Base-by-base conservation (phyloP, 225 moss, liverwort and hornwort genomes). In the Polytrichum formosum region DNA sequence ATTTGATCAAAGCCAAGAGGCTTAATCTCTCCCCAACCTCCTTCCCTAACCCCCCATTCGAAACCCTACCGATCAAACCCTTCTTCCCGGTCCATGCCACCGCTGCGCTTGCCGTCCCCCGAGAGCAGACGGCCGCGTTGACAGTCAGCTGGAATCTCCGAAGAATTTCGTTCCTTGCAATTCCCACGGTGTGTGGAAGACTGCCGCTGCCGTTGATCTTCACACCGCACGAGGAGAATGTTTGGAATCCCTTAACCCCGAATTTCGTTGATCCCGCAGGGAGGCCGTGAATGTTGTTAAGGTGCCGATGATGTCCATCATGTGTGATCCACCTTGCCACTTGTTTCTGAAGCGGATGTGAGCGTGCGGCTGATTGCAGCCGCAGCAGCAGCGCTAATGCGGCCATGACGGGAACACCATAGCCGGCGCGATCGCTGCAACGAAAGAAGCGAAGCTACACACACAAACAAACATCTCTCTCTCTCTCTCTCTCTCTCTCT, bases 391-490 rank as follows among this genome's bases (percentile, higher is more conserved):
- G 79, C 21, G 74, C 69, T 6, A 85, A 61, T 54, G 79, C 68
- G 35, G 85, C 85, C 85, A 85, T 85, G 56, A 68, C 76, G n/a
- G 68, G 78, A 59, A 75, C 75, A 78, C 81, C 84, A 78, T 81
- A 81, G 75, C 81, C 76, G 65, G 13, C 13, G 16, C 46, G 46
- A 46, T 16, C 46, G 46, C 46, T 46, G 46, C 46, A 16, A 46
- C 46, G 46, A 46, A 0, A 46, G 13, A 46, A 46, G 46, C 46
- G 13, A 46, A 46, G 13, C 16, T 46, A 46, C 46, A 46, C 46
- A 46, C 35, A 35, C 16, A 46, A 0, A 16, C 46, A 46, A 0
- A 46, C 31, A 25, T 35, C 35, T 10, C 35, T 2, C 10, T 31
- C 31, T 31, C 6, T 31, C 29, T 28, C 28, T 28, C 28, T 28